A percentile compares a stretch with the other conserved stretches of the same genome.
phyloP scores from a whole-genome alignment of 1,139 yeast genomes.

The Saccharomycopsis hybrid region DNA sequence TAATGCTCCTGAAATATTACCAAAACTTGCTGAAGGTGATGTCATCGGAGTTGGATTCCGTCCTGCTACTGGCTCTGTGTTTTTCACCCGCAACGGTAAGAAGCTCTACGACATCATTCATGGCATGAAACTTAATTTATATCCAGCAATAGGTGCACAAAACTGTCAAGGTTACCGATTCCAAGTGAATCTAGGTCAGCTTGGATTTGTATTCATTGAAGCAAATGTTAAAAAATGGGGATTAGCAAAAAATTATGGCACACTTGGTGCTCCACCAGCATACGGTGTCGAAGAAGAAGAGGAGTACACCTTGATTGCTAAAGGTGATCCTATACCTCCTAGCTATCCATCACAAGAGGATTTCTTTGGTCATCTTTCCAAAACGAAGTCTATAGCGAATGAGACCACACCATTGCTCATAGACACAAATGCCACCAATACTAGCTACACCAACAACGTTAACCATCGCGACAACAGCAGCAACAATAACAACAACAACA shows the following conservation, averaged over 20 bases:
- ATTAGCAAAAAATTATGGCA: slow-evolving; percentile 70
- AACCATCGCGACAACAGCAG: too few relatives aligned
- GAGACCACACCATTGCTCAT: slow-evolving; percentile 7
- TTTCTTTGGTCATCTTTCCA: slow-evolving; percentile 42
- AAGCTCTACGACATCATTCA: slow-evolving; percentile 75
- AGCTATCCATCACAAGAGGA: slow-evolving; percentile 56
- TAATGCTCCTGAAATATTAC: slow-evolving; percentile 65
- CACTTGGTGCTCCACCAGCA: slow-evolving; percentile 71
- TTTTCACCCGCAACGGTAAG: slow-evolving; percentile 79
- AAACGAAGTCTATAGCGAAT: too few relatives aligned
- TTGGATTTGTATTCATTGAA: slow-evolving; percentile 84
- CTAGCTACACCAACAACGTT: too few relatives aligned
- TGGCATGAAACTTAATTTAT: slow-evolving; percentile 72
- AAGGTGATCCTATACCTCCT: slow-evolving; percentile 73
- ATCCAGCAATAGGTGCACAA: slow-evolving; percentile 69
- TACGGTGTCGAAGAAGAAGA: slow-evolving; percentile 36
- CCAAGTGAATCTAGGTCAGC: slow-evolving; percentile 73
- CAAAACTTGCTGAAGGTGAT: slow-evolving; percentile 73
- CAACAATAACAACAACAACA: too few relatives aligned
- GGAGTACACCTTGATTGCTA: slow-evolving; percentile 49
- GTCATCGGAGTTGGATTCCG: slow-evolving; percentile 81
- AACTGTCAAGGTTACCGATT: slow-evolving; percentile 44
- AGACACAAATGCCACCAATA: slow-evolving; percentile 1
- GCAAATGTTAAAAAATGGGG: slow-evolving; percentile 92
- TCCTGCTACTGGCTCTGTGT: slow-evolving; percentile 65